phyloP scores from a whole-genome alignment of 371 early-diverging fungal species.

The Mucor irregularis region DNA sequence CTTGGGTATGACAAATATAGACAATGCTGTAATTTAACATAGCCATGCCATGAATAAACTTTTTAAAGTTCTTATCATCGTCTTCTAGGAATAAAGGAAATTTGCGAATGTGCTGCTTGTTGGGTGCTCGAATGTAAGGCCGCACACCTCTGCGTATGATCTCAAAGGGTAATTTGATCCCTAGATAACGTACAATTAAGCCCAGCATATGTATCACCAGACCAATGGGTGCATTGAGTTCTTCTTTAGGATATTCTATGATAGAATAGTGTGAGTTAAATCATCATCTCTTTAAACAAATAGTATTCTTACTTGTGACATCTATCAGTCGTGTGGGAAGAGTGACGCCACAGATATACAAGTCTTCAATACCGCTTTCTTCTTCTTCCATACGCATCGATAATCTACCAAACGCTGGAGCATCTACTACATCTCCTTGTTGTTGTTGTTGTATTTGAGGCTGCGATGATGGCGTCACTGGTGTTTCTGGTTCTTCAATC shows the following conservation, averaged over 20 bases:
- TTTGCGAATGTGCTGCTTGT: slow-evolving; percentile 8
- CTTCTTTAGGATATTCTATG: slow-evolving; percentile 58
- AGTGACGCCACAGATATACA: slow-evolving; percentile 58
- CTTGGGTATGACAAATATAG: slow-evolving; percentile 83
- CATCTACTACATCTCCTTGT: too few relatives aligned
- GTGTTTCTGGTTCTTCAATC: slow-evolving; percentile 17
- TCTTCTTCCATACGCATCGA: slow-evolving; percentile 23
- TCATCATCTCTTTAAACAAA: not conserved
- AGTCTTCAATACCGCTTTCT: too few relatives aligned
- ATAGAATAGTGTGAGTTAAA: not conserved
- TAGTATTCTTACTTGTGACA: slow-evolving; percentile 50
- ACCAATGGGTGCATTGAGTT: slow-evolving; percentile 83
- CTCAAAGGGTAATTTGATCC: slow-evolving; percentile 73
- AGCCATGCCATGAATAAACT: slow-evolving; percentile 72
- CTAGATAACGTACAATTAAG: slow-evolving; percentile 79
- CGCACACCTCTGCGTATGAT: slow-evolving; percentile 56
- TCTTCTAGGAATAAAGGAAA: slow-evolving; percentile 68
- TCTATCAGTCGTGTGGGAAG: slow-evolving; percentile 44
- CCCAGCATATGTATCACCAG: slow-evolving; percentile 75
- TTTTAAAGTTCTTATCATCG: slow-evolving; percentile 53
- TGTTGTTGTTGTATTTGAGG: not conserved
- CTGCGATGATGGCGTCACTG: too few relatives aligned
- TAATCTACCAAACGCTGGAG: slow-evolving; percentile 8
- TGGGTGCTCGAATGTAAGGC: slow-evolving; percentile 39
- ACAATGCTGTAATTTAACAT: slow-evolving; percentile 88